Conservation (phyloP, 208 protist genomes). For the Leishmania gerbilli region DNA sequence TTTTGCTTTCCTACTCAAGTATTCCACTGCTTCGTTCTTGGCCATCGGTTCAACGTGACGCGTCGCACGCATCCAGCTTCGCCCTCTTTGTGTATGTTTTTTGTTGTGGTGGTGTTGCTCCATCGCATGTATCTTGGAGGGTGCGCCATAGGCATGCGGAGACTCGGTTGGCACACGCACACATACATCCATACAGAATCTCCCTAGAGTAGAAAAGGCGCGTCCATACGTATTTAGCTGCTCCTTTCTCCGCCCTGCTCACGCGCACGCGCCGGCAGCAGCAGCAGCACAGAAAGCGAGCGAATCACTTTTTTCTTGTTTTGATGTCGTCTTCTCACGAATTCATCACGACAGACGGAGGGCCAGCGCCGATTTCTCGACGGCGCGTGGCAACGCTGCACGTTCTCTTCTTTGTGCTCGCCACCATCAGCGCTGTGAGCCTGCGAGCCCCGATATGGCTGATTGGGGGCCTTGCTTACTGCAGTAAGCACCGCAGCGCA, state of each 20-base stretch:
- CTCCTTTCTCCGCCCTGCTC: not conserved
- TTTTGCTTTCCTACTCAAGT: not conserved
- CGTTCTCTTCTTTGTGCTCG: conserved; percentile 10
- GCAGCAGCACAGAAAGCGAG: not conserved
- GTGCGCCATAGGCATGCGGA: not conserved
- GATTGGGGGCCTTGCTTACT: conserved; percentile 12
- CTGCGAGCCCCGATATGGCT: conserved; percentile 27
- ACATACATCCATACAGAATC: not conserved
- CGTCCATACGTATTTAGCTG: not conserved
- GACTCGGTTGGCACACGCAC: not conserved
- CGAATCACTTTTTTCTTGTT: not conserved
- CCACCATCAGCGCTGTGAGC: not conserved
- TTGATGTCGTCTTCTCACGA: no score
- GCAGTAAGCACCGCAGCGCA: conserved; percentile 6
- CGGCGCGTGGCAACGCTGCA: conserved; percentile 15
- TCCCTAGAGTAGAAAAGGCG: not conserved
- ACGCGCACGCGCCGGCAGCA: not conserved
- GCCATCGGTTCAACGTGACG: not conserved
- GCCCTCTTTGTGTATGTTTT: not conserved
- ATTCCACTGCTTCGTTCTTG: not conserved
- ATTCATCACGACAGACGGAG: not conserved
- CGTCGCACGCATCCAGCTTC: not conserved
- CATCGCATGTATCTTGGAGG: not conserved
- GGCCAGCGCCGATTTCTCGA: not conserved
- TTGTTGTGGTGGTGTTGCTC: not conserved